Evolutionary conservation across 2,329 filamentous ascomycete species (phyloP), one percentile per base, ranked within the genome.

Genomic region (Aspergillus aculeatinus): DNA sequence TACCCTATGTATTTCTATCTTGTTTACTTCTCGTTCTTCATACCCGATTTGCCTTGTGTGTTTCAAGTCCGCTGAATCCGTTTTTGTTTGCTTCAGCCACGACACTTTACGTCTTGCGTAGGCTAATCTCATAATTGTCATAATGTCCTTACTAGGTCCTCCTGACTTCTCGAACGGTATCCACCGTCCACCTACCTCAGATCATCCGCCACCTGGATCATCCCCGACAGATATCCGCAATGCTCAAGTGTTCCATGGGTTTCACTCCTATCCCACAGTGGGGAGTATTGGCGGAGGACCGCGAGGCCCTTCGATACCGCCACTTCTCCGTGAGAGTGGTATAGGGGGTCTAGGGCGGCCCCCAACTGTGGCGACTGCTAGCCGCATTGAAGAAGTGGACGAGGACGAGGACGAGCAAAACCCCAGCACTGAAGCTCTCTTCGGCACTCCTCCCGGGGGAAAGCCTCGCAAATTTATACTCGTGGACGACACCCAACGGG

Each of bases 401-500:
- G 59, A 65, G 5, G 64, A 66, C 25, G 66, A 72, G 19, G 64
- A 67, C 5, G 73, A 73, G 48, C 61, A 65, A 47, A 70, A 71
- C 31, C 74, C 75, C 11, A 70, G 58, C 50, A 89, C 82, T 55
- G 84, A 87, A 16, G 87, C 87, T 52, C 85, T 97, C 49, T 97
- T 97, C 75, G 91, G 92, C 52, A 89, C 95, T 66, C 85, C 96
- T 55, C 92, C 93, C 1, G 92, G 95, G 70, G 88, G 89, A 55
- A 96, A 96, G 80, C 91, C 92, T 71, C 89, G 94, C 73, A 98
- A 97, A 77, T 98, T 98, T 76, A 96, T 98, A 67, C 85, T 98
- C 10, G 92, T 98, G 29, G 93, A 97, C 66, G 94, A 98, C 74
- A 88, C 87, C 55, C 89, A 92, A 63, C 89, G 91, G 39, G 89